These are phyloP conservation scores for Colletotrichum abscissum DNA, from an alignment of 2,329 filamentous ascomycete species.

Conservation along the genomic window DNA sequence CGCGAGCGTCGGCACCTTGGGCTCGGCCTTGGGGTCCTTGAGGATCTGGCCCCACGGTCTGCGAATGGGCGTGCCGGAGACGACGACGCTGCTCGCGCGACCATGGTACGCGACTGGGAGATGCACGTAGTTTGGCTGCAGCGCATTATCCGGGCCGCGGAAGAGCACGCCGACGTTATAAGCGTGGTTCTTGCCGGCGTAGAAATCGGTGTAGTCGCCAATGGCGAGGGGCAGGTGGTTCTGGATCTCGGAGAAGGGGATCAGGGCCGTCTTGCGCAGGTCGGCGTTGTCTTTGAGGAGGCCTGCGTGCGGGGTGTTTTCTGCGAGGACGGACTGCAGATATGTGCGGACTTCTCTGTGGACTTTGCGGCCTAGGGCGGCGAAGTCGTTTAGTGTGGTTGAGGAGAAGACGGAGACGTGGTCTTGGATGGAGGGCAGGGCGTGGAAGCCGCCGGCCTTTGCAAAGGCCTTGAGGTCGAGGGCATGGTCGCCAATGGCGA, in stretches of 20 bases:
- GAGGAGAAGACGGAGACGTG: slow-evolving; percentile 45
- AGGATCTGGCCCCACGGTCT: slow-evolving; percentile 82
- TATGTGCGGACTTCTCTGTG: slow-evolving; percentile 77
- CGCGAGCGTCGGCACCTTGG: slow-evolving; percentile 66
- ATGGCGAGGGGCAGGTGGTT: slow-evolving; percentile 81
- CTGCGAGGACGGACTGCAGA: slow-evolving; percentile 69
- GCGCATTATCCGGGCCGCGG: slow-evolving; percentile 76
- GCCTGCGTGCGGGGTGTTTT: slow-evolving; percentile 58
- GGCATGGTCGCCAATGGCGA: slow-evolving; percentile 79
- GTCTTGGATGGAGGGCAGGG: slow-evolving; percentile 40
- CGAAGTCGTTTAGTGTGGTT: slow-evolving; percentile 76
- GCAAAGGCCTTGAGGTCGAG: slow-evolving; percentile 77
- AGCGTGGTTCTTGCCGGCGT: slow-evolving; percentile 82
- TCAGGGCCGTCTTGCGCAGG: slow-evolving; percentile 43
- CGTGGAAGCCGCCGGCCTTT: slow-evolving; percentile 51
- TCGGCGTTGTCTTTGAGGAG: slow-evolving; percentile 50
- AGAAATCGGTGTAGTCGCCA: slow-evolving; percentile 89
- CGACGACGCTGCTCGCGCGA: slow-evolving; percentile 78
- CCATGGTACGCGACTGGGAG: slow-evolving; percentile 86
- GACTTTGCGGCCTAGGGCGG: slow-evolving; percentile 75
- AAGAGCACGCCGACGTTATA: slow-evolving; percentile 77
- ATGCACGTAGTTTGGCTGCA: slow-evolving; percentile 85
- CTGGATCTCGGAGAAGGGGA: slow-evolving; percentile 58
- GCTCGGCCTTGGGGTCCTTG: slow-evolving; percentile 57
- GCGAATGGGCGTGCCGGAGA: slow-evolving; percentile 78